These are phyloP conservation scores for Colletotrichum zoysiae DNA, from an alignment of 2,329 filamentous ascomycete genomes.

Conservation along the genomic window DNA sequence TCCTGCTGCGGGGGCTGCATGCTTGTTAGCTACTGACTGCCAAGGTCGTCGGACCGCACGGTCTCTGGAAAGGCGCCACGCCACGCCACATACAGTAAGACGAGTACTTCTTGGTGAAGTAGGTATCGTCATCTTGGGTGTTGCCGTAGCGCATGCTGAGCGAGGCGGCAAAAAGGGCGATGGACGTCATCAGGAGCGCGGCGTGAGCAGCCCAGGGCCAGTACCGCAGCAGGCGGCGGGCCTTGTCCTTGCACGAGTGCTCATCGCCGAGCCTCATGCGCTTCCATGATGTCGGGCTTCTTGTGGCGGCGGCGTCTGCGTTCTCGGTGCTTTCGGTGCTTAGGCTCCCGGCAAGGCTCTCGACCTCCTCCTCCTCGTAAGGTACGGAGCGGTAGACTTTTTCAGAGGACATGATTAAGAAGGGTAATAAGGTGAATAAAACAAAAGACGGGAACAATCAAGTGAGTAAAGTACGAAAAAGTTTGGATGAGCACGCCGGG, in stretches of 20 bases:
- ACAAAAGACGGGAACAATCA: too few relatives aligned
- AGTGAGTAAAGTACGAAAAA: neutral
- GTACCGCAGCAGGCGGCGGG: constrained; percentile 46
- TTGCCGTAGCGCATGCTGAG: constrained; percentile 54
- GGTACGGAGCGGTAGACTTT: constrained; percentile 39
- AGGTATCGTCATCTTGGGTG: constrained; percentile 49
- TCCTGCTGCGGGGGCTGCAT: constrained; percentile 59
- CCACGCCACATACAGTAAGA: constrained; percentile 59
- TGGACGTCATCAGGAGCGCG: constrained; percentile 54
- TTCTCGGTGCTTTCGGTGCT: constrained; percentile 33
- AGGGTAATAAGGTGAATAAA: neutral
- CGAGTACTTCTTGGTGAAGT: constrained; percentile 56
- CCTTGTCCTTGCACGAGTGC: constrained; percentile 43
- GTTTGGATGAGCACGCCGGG: constrained; percentile 33
- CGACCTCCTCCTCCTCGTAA: constrained; percentile 44
- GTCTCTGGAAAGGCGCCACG: neutral
- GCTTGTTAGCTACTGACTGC: constrained; percentile 9
- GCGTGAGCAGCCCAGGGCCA: constrained; percentile 58
- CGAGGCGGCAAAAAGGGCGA: constrained; percentile 56
- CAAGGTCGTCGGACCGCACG: neutral
- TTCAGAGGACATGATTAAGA: constrained; percentile 39
- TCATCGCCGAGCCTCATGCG: constrained; percentile 45
- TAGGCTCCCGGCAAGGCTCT: constrained; percentile 40
- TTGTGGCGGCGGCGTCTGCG: constrained; percentile 1
- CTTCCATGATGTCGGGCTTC: constrained; percentile 33